These are phyloP conservation scores for Lachnellula arida DNA, from an alignment of 2,329 filamentous ascomycete genomes.

Conservation along the genomic window DNA sequence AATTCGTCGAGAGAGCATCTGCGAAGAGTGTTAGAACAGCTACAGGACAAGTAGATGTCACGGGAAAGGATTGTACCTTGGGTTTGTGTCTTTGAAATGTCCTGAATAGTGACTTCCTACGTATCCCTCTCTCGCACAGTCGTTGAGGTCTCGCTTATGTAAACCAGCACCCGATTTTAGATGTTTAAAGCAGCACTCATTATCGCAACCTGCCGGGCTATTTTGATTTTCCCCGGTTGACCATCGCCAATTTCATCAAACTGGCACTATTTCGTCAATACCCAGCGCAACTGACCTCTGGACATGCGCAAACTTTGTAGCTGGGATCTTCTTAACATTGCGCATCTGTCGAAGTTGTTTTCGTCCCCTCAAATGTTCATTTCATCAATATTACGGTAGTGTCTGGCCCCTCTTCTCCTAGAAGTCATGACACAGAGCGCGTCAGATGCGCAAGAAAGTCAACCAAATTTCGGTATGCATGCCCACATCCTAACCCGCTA, in stretches of 20 bases:
- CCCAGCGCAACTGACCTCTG: conserved; percentile 42
- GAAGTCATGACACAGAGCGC: conserved; percentile 34
- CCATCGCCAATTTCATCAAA: conserved; percentile 31
- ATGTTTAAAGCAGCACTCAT: no score
- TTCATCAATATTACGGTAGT: conserved; percentile 50
- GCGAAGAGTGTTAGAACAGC: neutral
- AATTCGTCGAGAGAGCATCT: conserved; percentile 61
- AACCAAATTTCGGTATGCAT: conserved; percentile 27
- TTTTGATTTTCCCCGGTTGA: conserved; percentile 37
- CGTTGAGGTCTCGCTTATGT: neutral
- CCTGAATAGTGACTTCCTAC: neutral
- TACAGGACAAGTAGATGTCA: neutral
- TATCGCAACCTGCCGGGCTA: no score
- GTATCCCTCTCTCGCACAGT: neutral
- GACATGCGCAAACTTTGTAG: conserved; percentile 51
- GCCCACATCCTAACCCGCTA: neutral
- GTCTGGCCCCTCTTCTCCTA: conserved; percentile 23
- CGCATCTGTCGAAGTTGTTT: conserved; percentile 49
- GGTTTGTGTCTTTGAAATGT: neutral
- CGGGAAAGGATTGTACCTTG: conserved; percentile 8
- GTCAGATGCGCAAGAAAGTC: conserved; percentile 30
- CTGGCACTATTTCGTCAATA: conserved; percentile 32
- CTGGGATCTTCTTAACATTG: conserved; percentile 43
- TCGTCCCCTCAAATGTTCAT: conserved; percentile 52
- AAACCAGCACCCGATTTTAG: no score